Base-by-base conservation (phyloP, 169 alveolate species). In the Plasmodium ovale region DNA sequence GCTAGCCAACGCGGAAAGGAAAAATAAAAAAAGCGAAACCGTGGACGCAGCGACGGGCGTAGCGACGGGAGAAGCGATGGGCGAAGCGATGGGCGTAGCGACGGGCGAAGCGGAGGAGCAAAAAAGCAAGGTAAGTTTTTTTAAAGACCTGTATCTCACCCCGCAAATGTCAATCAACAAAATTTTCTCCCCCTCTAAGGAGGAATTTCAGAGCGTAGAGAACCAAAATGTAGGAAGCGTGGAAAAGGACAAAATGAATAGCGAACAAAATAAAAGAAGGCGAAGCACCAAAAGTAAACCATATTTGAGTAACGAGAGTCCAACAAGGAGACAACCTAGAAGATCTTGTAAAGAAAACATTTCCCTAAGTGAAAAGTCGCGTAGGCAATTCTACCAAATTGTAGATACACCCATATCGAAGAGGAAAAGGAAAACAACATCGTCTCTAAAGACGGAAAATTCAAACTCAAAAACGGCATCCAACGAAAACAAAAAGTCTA, bases 311-410 rank as follows among this genome's bases (percentile, higher is more conserved):
- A 53, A 33, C 19, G 89, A 79, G 65, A 79, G 79, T 25, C 89
- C 89, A 7, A 65, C 82, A 12, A 79, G 89, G 42, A 79, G 62
- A 62, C 89, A 79, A 23, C 89, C 89, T 16, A 62, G 89, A 54
- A 47, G 89, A 58, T 79, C 89, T 21, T 79, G 89, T 54, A 79
- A 79, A 58, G 89, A 79, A 64, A 64, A 79, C 29, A 64, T 60
- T 19, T 44, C 68, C 16, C 39, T 79, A 53, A 79, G 56, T 49
- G 89, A 79, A 79, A 79, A 79, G 21, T 54, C 54, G 16, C 7
- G 51, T 25, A 65, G 59, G n/a, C 58, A 79, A 49, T 65, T 49
- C 25, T 79, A 79, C 42, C 89, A 79, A 79, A 62, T 64, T 35
- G 70, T 79, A 35, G 82, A 79, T 58, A 53, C 53, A 54, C 70